Evolutionary conservation across 164 flowering plant genomes (phyloP).

Genomic region (Chimonanthus salicifolius): DNA sequence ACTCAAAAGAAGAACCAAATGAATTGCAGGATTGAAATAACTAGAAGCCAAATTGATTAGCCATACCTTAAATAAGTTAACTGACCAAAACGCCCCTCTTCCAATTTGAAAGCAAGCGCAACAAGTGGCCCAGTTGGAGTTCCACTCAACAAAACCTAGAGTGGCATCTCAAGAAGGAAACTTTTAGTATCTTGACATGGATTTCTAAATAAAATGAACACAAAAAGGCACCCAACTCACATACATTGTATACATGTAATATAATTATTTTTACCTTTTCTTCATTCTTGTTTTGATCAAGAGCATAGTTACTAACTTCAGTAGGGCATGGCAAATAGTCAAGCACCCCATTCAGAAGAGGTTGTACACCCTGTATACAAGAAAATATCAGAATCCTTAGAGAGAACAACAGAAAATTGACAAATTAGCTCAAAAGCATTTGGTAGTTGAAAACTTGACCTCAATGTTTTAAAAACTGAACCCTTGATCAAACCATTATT

Average conservation of each 20-base stretch:
- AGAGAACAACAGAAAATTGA: neutral
- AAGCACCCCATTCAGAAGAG: conserved; percentile 92
- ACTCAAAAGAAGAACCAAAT: no score
- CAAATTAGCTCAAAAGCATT: neutral
- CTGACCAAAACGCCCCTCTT: conserved; percentile 99
- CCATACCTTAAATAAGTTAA: conserved; percentile 81
- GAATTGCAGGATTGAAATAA: neutral
- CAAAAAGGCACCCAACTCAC: neutral
- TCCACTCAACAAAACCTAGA: conserved; percentile 67
- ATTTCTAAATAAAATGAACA: neutral
- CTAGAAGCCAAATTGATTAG: neutral
- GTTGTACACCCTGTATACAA: conserved; percentile 80
- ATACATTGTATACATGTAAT: neutral
- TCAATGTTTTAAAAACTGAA: no score
- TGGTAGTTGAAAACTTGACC: no score
- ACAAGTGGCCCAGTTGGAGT: conserved; percentile 90
- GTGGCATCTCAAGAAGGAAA: conserved; percentile 3
- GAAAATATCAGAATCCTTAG: neutral
- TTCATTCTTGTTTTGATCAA: conserved; percentile 84
- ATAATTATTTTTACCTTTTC: conserved; percentile 58
- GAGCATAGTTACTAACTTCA: conserved; percentile 90
- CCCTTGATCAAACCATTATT: no score
- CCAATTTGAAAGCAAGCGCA: conserved; percentile 94
- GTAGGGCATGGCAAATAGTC: conserved; percentile 85
- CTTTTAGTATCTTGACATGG: neutral